Percentiles rank a stretch among this genome's conserved stretches.
phyloP scores from a whole-genome alignment of 306 rosid species.

The Rosa rugosa region DNA sequence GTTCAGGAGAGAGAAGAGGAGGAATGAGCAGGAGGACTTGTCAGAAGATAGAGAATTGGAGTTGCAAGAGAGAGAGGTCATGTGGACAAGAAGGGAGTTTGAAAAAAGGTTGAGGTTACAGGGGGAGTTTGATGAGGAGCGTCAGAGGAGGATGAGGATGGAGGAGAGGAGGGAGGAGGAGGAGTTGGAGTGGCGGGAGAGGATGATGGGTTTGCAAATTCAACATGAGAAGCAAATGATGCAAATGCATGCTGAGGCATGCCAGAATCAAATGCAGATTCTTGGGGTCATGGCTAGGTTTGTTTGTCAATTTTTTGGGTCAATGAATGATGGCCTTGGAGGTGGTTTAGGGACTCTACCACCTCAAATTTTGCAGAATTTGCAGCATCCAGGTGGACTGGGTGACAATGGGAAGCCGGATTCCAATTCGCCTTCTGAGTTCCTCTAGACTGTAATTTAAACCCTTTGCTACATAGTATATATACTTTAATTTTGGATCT shows the following conservation, averaged over 20 bases:
- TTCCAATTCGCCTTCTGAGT: conserved; percentile 82
- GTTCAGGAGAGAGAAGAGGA: conserved; percentile 40
- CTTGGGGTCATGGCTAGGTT: conserved; percentile 75
- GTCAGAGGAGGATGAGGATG: conserved; percentile 57
- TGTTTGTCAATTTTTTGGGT: conserved; percentile 74
- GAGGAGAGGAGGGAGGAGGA: conserved; percentile 85
- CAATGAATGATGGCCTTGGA: conserved; percentile 65
- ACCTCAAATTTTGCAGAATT: conserved; percentile 72
- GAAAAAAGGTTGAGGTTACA: conserved; percentile 60
- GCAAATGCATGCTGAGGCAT: conserved; percentile 87
- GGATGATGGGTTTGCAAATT: conserved; percentile 77
- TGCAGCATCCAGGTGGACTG: conserved; percentile 69
- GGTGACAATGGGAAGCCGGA: conserved; percentile 72
- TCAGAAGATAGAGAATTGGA: conserved; percentile 52
- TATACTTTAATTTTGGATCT: background rate
- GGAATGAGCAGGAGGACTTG: conserved; percentile 48
- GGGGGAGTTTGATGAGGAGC: conserved; percentile 50
- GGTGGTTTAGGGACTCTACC: conserved; percentile 66
- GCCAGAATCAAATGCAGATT: conserved; percentile 89
- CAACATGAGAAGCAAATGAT: conserved; percentile 89
- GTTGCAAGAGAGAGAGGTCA: conserved; percentile 55
- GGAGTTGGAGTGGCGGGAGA: conserved; percentile 91
- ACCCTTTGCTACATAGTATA: background rate
- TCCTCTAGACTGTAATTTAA: conserved; percentile 42
- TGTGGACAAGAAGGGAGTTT: conserved; percentile 51